Conservation (phyloP, 768 basidiomycete genomes). For the Lactarius indigo region DNA sequence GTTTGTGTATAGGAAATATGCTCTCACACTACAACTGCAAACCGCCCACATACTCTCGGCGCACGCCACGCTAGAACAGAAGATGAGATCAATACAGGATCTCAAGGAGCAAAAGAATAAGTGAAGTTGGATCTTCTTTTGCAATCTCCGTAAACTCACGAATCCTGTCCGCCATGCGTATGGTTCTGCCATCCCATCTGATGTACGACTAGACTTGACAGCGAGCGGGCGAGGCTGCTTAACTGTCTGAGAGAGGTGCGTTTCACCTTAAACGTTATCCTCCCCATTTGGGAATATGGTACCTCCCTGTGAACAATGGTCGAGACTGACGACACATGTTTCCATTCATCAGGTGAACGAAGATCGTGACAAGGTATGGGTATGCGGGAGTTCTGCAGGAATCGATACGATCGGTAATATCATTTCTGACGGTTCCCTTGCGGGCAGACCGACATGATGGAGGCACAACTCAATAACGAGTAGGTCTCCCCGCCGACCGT, state of each 20-base stretch:
- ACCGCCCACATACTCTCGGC: constrained; percentile 86
- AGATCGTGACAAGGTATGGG: constrained; percentile 70
- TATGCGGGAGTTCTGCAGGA: constrained; percentile 19
- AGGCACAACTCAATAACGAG: constrained; percentile 67
- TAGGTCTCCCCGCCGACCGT: constrained; percentile 32
- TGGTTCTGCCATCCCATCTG: constrained; percentile 7
- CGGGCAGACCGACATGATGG: constrained; percentile 61
- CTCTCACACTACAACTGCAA: constrained; percentile 76
- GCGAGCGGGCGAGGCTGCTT: constrained; percentile 66
- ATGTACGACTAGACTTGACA: constrained; percentile 54
- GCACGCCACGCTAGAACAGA: constrained; percentile 74
- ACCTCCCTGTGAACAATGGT: background rate
- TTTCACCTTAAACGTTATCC: constrained; percentile 12
- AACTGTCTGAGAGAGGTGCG: constrained; percentile 66
- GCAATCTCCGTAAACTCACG: constrained; percentile 1
- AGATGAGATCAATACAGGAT: constrained; percentile 75
- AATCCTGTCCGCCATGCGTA: background rate
- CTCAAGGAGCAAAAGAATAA: constrained; percentile 82
- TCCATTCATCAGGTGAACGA: constrained; percentile 58
- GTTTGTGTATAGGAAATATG: constrained; percentile 60
- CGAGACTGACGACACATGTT: constrained; percentile 9
- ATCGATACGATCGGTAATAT: background rate
- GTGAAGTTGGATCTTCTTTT: constrained; percentile 39
- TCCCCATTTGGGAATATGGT: constrained; percentile 9
- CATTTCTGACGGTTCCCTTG: constrained; percentile 3